phyloP scores from a whole-genome alignment of 371 early-diverging fungal genomes.

The Mucor ambiguus region DNA sequence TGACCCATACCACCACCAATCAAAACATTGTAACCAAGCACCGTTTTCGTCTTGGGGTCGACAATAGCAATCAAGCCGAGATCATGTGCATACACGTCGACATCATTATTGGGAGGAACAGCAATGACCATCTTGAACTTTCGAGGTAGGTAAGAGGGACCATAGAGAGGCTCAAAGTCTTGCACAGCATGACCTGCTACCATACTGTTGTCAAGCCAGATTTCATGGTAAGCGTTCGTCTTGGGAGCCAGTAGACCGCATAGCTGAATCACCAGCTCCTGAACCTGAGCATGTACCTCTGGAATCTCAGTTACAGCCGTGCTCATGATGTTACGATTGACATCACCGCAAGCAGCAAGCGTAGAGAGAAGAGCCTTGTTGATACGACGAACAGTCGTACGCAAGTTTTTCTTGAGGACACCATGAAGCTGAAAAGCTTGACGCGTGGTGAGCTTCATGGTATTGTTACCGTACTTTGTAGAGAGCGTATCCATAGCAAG shows the following conservation, averaged over 20 bases:
- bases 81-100: conserved; percentile 93
- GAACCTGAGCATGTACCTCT: conserved; percentile 75
- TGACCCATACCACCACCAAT: conserved; percentile 96
- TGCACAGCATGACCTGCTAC: conserved; percentile 74
- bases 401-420: conserved; percentile 84
- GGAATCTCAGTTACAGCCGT: conserved; percentile 78
- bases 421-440: conserved; percentile 95
- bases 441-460: conserved; percentile 89
- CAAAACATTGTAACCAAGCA: conserved; percentile 88
- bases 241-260: conserved; percentile 74
- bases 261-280: conserved; percentile 65
- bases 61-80: conserved; percentile 89
- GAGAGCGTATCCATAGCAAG: conserved; percentile 84
- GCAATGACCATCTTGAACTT: conserved; percentile 94
- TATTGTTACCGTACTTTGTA: conserved; percentile 77
- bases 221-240: conserved; percentile 91
- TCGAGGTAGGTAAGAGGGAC: conserved; percentile 86
- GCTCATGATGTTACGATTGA: conserved; percentile 92
- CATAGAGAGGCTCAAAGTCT: conserved; percentile 89
- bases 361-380: conserved; percentile 86
- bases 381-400: conserved; percentile 81
- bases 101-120: conserved; percentile 93
- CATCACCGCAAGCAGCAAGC: conserved; percentile 93
- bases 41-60: conserved; percentile 33
- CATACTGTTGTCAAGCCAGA: conserved; percentile 88